phyloP scores from a whole-genome alignment of 179 eudicot species.

The Beta lomatogona region DNA sequence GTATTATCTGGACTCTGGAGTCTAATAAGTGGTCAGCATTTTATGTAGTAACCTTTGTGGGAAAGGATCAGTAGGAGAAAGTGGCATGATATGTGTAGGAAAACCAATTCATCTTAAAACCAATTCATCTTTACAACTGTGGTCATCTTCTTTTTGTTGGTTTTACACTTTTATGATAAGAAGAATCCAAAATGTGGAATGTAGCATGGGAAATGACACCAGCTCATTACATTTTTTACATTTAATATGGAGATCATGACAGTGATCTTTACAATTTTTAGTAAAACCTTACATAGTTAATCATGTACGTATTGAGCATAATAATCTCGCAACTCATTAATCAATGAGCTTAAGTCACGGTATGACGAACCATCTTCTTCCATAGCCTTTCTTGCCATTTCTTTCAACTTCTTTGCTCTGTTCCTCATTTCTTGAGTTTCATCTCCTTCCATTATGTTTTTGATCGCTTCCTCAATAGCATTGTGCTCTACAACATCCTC shows the following conservation, averaged over 20 bases:
- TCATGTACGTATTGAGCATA: not conserved
- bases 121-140: too few species aligned
- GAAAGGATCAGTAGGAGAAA: not conserved
- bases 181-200: not conserved
- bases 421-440: slow-evolving; percentile 37
- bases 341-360: slow-evolving; percentile 8
- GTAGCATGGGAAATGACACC: not conserved
- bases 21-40: not conserved
- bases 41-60: not conserved
- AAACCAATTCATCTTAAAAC: too few species aligned
- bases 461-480: slow-evolving; percentile 34
- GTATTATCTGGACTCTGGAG: too few species aligned
- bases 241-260: not conserved
- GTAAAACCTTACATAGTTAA: not conserved
- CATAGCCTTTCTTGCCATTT: slow-evolving; percentile 31
- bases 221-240: not conserved
- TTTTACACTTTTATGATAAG: not conserved
- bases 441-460: slow-evolving; percentile 34
- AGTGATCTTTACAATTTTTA: too few species aligned
- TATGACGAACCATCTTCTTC: slow-evolving; percentile 57
- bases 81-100: too few species aligned
- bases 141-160: not conserved
- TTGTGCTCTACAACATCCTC: not conserved
- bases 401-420: slow-evolving; percentile 24
- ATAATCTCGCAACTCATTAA: slow-evolving; percentile 15